Evolutionary conservation across 352 stramenopile genomes (phyloP).

Genomic region (Aphanomyces euteiches): DNA sequence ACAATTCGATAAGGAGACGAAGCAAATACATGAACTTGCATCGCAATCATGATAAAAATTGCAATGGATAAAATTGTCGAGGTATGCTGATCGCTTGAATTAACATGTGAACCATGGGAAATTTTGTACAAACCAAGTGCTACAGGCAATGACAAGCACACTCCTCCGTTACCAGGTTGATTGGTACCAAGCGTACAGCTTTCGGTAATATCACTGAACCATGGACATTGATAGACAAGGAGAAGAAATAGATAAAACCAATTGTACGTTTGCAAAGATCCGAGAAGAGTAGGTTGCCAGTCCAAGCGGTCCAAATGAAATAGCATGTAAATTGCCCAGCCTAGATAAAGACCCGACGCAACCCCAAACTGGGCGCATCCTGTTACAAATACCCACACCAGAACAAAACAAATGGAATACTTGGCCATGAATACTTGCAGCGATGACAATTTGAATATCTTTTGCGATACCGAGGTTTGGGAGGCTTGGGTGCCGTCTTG

Average conservation of each 20-base stretch:
- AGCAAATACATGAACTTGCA: slow-evolving; percentile 75
- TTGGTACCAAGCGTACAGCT: slow-evolving; percentile 44
- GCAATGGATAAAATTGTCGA: slow-evolving; percentile 41
- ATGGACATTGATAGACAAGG: slow-evolving; percentile 61
- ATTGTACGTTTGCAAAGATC: slow-evolving; percentile 73
- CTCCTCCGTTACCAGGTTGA: slow-evolving; percentile 33
- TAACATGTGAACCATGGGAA: background rate
- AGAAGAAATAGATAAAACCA: slow-evolving; percentile 81
- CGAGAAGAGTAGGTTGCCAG: slow-evolving; percentile 49
- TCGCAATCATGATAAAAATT: slow-evolving; percentile 77
- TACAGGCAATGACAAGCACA: slow-evolving; percentile 68
- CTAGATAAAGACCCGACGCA: slow-evolving; percentile 73
- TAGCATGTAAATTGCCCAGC: slow-evolving; percentile 63
- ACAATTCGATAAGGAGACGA: slow-evolving; percentile 61
- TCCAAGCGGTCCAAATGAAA: slow-evolving; percentile 72
- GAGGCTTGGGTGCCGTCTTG: background rate
- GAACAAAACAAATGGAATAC: slow-evolving; percentile 46
- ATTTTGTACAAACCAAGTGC: slow-evolving; percentile 54
- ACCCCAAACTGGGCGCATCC: slow-evolving; percentile 64
- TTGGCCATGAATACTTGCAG: slow-evolving; percentile 7
- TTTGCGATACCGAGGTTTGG: background rate
- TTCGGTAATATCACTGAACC: slow-evolving; percentile 50
- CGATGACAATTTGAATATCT: background rate
- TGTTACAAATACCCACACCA: slow-evolving; percentile 71
- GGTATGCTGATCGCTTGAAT: background rate